These are phyloP conservation scores for Talaromyces thailandensis DNA, from an alignment of 495 filamentous ascomycete genomes.

Conservation along the genomic window DNA sequence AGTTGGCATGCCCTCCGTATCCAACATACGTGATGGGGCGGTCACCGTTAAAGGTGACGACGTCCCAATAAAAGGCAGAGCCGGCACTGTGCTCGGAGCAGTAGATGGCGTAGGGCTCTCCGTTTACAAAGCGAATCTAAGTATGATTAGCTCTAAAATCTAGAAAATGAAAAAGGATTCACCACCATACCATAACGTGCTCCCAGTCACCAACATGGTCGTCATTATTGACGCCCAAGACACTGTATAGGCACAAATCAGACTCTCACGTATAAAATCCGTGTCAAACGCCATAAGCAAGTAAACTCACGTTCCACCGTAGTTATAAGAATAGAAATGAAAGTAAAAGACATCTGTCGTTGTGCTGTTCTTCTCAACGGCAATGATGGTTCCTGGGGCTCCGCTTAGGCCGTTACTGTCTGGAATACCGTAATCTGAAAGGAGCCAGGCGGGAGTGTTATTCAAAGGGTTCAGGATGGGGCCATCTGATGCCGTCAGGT, in stretches of 20 bases:
- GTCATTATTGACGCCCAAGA: not conserved
- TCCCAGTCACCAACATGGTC: conserved; percentile 2
- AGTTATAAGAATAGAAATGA: conserved; percentile 1
- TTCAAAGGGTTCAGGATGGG: not conserved
- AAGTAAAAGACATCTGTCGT: conserved; percentile 1
- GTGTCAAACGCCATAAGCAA: not conserved
- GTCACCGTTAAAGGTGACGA: not conserved
- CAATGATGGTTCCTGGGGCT: not conserved
- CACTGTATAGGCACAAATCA: not conserved
- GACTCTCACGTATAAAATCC: not conserved
- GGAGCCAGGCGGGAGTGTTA: not conserved
- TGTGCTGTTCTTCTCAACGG: not conserved
- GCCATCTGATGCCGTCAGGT: not conserved
- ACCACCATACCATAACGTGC: not conserved
- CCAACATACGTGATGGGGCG: not conserved
- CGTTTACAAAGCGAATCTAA: conserved; percentile 3
- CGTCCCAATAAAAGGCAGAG: not conserved
- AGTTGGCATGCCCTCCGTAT: not conserved
- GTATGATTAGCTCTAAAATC: not conserved
- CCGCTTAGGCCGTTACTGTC: not conserved
- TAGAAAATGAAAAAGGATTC: not conserved
- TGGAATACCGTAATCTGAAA: not conserved
- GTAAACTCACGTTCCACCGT: not conserved
- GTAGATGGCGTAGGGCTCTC: not conserved
- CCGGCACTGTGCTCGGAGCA: not conserved